These are phyloP conservation scores for Lonicera japonica DNA, from an alignment of 129 eudicot species.

Conservation along the genomic window DNA sequence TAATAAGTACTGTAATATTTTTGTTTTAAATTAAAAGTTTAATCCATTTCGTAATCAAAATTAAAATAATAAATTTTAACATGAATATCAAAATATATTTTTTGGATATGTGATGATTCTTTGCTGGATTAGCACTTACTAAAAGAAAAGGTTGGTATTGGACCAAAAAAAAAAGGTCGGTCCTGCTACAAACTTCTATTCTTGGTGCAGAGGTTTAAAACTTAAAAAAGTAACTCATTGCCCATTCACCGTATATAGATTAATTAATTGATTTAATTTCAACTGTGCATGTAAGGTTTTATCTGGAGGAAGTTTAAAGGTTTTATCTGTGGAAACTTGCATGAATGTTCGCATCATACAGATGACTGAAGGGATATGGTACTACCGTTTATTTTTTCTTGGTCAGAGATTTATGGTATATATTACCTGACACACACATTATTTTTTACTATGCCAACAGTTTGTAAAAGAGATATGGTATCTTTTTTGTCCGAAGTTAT, in stretches of 20 bases:
- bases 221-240: background rate
- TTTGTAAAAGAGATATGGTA: too few relatives aligned
- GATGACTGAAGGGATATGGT: background rate
- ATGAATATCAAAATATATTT: too few relatives aligned
- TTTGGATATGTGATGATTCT: too few relatives aligned
- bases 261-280: background rate
- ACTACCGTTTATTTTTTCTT: background rate
- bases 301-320: background rate
- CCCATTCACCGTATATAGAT: too few relatives aligned
- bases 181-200: background rate
- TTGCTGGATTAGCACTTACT: too few relatives aligned
- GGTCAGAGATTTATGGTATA: background rate
- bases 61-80: too few relatives aligned
- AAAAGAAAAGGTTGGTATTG: too few relatives aligned
- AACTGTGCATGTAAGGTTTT: background rate
- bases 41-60: too few relatives aligned
- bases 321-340: background rate
- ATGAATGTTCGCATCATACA: background rate
- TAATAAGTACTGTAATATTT: too few relatives aligned
- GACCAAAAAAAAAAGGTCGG: background rate
- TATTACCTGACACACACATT: background rate
- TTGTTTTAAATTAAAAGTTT: too few relatives aligned
- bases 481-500: too few relatives aligned
- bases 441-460: too few relatives aligned
- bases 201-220: background rate